These are phyloP conservation scores for Penicillium sp. DNA, from an alignment of 2,329 filamentous ascomycete species.

Conservation along the genomic window DNA sequence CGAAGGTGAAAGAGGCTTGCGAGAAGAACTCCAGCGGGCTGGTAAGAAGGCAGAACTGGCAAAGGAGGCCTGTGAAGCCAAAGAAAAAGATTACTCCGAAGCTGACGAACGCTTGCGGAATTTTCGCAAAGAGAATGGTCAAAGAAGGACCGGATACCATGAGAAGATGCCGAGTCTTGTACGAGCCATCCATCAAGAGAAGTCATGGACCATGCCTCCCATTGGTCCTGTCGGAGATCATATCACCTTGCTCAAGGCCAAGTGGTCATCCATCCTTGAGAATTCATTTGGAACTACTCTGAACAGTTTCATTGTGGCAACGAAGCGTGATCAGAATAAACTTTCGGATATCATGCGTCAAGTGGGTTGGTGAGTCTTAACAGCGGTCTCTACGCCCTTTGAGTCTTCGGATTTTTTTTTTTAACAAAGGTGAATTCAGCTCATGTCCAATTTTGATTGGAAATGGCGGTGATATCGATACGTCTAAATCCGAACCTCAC, in stretches of 20 bases:
- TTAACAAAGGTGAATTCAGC: constrained; percentile 24
- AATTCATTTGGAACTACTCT: constrained; percentile 68
- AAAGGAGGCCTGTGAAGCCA: constrained; percentile 35
- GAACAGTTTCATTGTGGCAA: constrained; percentile 78
- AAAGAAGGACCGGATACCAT: constrained; percentile 65
- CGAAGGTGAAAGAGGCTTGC: constrained; percentile 33
- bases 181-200: constrained; percentile 67
- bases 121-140: constrained; percentile 59
- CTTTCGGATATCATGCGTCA: constrained; percentile 66
- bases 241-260: constrained; percentile 71
- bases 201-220: constrained; percentile 68
- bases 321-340: constrained; percentile 70
- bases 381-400: constrained; percentile 12
- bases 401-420: neutral
- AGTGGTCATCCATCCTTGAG: constrained; percentile 84
- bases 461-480: constrained; percentile 56
- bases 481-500: constrained; percentile 71
- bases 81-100: constrained; percentile 56
- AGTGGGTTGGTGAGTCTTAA: constrained; percentile 47
- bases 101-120: constrained; percentile 53
- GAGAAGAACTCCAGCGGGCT: constrained; percentile 36
- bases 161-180: constrained; percentile 64
- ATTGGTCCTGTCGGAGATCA: constrained; percentile 81
- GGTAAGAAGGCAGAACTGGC: constrained; percentile 30
- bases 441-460: constrained; percentile 65